Evolutionary conservation across 129 eudicot species (phyloP), one percentile per base, ranked within the genome.

Genomic region (Cynara cardunculus): DNA sequence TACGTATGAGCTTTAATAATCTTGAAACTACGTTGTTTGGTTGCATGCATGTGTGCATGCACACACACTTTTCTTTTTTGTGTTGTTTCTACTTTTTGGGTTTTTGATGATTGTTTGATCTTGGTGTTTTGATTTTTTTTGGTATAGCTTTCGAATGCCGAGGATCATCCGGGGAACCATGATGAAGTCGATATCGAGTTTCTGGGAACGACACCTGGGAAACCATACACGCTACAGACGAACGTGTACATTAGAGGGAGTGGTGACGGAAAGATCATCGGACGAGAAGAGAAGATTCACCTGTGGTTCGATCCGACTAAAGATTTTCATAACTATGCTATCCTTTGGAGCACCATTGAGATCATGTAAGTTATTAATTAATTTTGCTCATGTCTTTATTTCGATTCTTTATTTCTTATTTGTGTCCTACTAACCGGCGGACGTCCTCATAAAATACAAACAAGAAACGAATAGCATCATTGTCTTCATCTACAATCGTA

Each of bases 181-280:
- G 98, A 93, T 24, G 98, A 93, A 78, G 86, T 93, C 0, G 98
- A 93, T 53, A 86, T 93, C 16, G 98, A 93, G 79, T 93, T 93
- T 64, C 91, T 93, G 19, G 98, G 98, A n/a, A 93, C 96, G 18
- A 91, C 89, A n/a, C 78, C 83, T 14, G 91, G 85, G 16, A 88
- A 89, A 79, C 98, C 98, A 0, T 93, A 93, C 25, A 84, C 85
- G 35, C 76, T 93, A 76, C 98, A 93, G 49, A 93, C 98, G 21
- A 93, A 93, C 74, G 94, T 93, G n/a, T 93, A 89, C 85, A 89
- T 89, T 16, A 88, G 85, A 86, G 98, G 98, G 27, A 93, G 97
- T 68, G 97, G 98, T 3, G 98, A 93, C 79, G 90, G 97, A 2
- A 83, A 75, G 1, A 69, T 91, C 81, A 85, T 91, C 14, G 98